Base-by-base conservation (phyloP, 257 asterid genomes). In the Solanum peruvianum region DNA sequence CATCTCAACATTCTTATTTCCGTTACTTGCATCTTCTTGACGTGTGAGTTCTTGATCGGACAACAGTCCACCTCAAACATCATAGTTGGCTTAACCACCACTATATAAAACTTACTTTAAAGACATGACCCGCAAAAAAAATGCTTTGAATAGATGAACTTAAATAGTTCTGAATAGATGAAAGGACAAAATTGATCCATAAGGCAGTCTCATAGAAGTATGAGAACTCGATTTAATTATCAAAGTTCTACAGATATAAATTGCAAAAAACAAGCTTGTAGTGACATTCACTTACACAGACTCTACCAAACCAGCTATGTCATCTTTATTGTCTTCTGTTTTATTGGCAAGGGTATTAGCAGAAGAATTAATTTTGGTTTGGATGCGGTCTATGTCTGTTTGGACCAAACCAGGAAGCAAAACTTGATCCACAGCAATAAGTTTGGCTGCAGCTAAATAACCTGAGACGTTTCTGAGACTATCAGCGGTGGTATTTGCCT, bases 361-460 rank as follows among this genome's bases (percentile, higher is more conserved):
- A 27, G 99, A 90, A 76, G 98, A 94, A 90, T 94, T 91, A 70
- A 97, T 91, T 94, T 86, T 94, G 88, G 86, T 87, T 75, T 92
- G 98, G 86, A 94, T 93, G 73, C 76, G 85, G 87, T 97, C 98
- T 18, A 97, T 95, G 90, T 95, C 98, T n/a, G 91, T 58, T 90
- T 94, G 96, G 62, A 95, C 95, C 83, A 89, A 92, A 77, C 92
- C 73, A 82, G 98, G 96, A 81, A 97, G 92, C 47, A 91, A 67
- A 89, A 91, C 91, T 91, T 91, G 95, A 87, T 92, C 93, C 85
- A 96, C 94, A 37, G 81, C 77, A 67, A 94, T 87, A 84, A 91
- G 94, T 90, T 93, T 95, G 76, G 99, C 99, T 16, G 98, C 94
- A 14, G 94, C 88, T n/a, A 96, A 95, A 93, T 89, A 94, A 41